Evolutionary conservation across 495 filamentous ascomycete genomes (phyloP).

Genomic region (Letharia lupina): DNA sequence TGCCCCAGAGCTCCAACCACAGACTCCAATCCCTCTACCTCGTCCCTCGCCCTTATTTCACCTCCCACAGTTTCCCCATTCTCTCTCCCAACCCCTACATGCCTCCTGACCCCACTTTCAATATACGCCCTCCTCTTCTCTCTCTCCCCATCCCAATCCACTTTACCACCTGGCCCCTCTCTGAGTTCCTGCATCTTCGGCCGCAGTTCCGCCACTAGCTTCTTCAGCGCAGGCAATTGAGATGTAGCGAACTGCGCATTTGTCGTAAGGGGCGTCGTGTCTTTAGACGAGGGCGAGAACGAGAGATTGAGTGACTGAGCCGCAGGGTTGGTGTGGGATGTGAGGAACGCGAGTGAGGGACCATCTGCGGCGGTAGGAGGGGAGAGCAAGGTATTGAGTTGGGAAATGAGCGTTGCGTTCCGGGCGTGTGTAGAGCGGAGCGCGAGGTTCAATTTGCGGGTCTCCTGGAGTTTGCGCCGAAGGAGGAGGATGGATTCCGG

Average conservation of each 20-base stretch:
- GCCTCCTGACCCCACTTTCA: conserved; percentile 49
- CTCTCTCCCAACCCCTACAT: conserved; percentile 15
- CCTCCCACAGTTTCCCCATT: conserved; percentile 13
- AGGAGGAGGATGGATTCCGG: conserved; percentile 55
- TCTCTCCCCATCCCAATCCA: conserved; percentile 30
- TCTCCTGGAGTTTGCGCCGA: conserved; percentile 71
- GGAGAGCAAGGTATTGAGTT: conserved; percentile 51
- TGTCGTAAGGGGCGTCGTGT: conserved; percentile 51
- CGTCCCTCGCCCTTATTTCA: conserved; percentile 19
- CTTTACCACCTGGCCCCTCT: conserved; percentile 31
- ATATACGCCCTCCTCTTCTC: conserved; percentile 66
- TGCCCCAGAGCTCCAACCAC: conserved; percentile 13
- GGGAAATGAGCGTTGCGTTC: conserved; percentile 62
- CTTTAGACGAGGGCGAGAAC: conserved; percentile 30
- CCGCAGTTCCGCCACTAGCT: conserved; percentile 53
- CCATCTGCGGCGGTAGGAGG: conserved; percentile 19
- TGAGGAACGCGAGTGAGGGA: conserved; percentile 44
- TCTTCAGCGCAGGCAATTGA: conserved; percentile 70
- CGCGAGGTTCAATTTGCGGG: conserved; percentile 65
- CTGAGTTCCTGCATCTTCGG: conserved; percentile 50
- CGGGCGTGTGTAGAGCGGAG: conserved; percentile 65
- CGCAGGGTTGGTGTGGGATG: conserved; percentile 36
- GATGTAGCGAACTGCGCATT: conserved; percentile 71
- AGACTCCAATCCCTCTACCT: conserved; percentile 23
- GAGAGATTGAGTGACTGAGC: conserved; percentile 41